Conservation (phyloP, 2,329 filamentous ascomycete genomes). For the Cladorrhinum sp. region DNA sequence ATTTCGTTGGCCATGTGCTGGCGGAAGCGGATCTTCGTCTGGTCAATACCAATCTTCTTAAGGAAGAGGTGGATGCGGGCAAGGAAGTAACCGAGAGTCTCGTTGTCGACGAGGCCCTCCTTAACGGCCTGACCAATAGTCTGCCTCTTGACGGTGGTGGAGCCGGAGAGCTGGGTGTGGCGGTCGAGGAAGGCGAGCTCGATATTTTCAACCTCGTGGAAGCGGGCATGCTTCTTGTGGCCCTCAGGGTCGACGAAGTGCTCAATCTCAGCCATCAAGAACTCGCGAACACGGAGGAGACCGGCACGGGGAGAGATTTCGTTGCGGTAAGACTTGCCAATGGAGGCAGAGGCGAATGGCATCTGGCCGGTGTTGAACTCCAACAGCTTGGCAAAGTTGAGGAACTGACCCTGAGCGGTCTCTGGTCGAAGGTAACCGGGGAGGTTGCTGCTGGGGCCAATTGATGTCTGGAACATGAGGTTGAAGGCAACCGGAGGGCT, state of each 20-base stretch:
- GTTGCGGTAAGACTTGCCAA: constrained; percentile 97
- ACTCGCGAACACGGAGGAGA: constrained; percentile 90
- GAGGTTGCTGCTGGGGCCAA: constrained; percentile 86
- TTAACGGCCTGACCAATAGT: constrained; percentile 84
- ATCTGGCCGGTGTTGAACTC: constrained; percentile 94
- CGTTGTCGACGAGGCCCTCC: constrained; percentile 84
- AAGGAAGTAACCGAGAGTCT: constrained; percentile 96
- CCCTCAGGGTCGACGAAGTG: constrained; percentile 94
- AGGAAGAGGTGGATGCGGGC: constrained; percentile 92
- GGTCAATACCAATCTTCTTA: constrained; percentile 80
- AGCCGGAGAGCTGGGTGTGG: constrained; percentile 79
- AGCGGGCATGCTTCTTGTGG: constrained; percentile 91
- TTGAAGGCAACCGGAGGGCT: constrained; percentile 88
- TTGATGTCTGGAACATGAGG: constrained; percentile 96
- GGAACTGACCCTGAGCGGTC: constrained; percentile 96
- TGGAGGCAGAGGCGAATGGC: constrained; percentile 95
- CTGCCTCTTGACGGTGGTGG: constrained; percentile 70
- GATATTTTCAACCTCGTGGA: constrained; percentile 78
- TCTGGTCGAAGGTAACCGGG: constrained; percentile 87
- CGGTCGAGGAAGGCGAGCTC: constrained; percentile 83
- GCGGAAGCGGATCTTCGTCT: constrained; percentile 86
- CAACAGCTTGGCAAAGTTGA: constrained; percentile 94
- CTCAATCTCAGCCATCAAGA: constrained; percentile 98
- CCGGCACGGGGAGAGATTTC: constrained; percentile 93
- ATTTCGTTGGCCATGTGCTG: constrained; percentile 84